phyloP scores from a whole-genome alignment of 257 asterid species.

The Forsythia suspensa region DNA sequence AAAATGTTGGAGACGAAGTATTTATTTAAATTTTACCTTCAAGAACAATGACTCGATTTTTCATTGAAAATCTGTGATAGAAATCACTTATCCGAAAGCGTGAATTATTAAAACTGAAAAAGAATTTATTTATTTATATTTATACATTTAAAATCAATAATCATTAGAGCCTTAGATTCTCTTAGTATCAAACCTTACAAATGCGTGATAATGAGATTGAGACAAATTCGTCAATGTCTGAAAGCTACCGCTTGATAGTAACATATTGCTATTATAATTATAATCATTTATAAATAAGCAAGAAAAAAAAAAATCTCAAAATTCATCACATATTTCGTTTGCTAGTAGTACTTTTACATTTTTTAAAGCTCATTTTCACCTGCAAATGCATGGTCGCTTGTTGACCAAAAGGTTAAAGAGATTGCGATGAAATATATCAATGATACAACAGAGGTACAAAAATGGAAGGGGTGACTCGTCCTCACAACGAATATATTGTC shows the following conservation, averaged over 20 bases:
- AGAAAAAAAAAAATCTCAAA: no score
- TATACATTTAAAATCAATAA: no score
- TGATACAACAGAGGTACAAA: no score
- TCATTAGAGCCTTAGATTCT: not conserved
- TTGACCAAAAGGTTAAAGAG: no score
- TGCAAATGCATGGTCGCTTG: no score
- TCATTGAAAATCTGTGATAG: not conserved
- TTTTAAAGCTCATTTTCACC: no score
- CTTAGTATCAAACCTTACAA: not conserved
- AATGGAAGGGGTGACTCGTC: no score
- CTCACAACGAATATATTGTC: no score
- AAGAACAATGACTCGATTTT: not conserved
- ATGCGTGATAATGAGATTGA: not conserved
- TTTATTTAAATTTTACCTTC: not conserved
- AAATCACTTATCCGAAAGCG: not conserved
- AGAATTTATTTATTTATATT: no score
- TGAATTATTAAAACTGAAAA: not conserved
- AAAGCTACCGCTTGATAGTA: not conserved
- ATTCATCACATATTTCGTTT: no score
- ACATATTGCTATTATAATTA: not conserved
- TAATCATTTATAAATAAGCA: not conserved
- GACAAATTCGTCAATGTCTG: not conserved
- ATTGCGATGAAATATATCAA: no score
- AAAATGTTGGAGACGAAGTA: not conserved
- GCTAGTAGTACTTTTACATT: no score